Evolutionary conservation across 805 yeast genomes (phyloP), one percentile per base, ranked within the genome.

Genomic region (Candida nonsorbophila): DNA sequence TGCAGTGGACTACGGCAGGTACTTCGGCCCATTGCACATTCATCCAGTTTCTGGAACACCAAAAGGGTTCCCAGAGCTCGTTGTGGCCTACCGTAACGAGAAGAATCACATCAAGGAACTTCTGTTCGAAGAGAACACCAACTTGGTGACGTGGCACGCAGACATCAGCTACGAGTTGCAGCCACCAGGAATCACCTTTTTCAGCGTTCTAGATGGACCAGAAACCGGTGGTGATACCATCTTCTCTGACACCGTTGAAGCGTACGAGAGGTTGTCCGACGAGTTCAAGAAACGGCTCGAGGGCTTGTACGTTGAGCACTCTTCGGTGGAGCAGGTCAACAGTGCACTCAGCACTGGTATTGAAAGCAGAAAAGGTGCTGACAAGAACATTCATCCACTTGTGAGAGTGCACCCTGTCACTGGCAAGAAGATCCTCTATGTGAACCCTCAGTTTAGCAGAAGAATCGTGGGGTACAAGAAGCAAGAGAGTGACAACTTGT

Each of bases 41-140:
- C 88, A 82, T 48, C 84, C 85, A 26, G 77, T 84, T 8, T 74
- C 83, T 7, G 86, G 87, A 14, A 77, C 83, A 10, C 86, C 83
- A 17, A 61, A 56, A 38, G 79, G 84, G 6, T 59, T 58, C 36
- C 79, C 83, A 4, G 77, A 77, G 36, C 66, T 80, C 38, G 85
- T 78, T 41, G 57, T 79, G 21, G 75, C 78, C 13, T 77, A 72
- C 52, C 64, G 82, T 42, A 53, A 70, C 37, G 61, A 72, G 6
- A 58, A 56, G 38, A 47, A 53, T 24, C 58, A 51, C 16, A 69
- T 62, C 33, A 50, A 55, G 24, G 55, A 51, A 26, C 48, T 60
- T 35, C 52, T 53, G 4, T 61, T 66, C 31, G 43, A 51, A 7
- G 41, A 49, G 21, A 56, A 54, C 31, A 55, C 62, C 21, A 53